Base-by-base conservation (phyloP, 257 asterid species). In the Solanum chiquidenum region DNA sequence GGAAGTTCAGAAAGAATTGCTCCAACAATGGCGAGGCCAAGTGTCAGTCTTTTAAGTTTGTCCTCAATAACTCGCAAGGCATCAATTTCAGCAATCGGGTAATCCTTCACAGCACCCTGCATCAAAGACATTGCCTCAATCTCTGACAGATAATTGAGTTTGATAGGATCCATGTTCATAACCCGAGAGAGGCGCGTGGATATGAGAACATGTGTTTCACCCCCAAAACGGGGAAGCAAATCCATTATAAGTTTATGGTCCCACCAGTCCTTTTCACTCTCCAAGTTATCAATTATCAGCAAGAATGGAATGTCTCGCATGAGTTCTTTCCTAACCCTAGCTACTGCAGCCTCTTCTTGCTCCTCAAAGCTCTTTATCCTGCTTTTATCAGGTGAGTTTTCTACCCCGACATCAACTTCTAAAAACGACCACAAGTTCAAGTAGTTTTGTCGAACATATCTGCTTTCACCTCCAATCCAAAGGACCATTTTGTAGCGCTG, bases 241-340 rank as follows among this genome's bases (percentile, higher is more conserved):
- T 97, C 99, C 98, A 97, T 96, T 66, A 97, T 89, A 20, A 93
- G 96, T 91, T 92, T 97, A 87, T 92, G 95, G 72, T 95, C 99
- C 99, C 99, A 97, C 99, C 99, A 97, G 74, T 97, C 99, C 90
- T 96, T 97, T 90, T 97, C 99, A 13, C 88, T 94, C 93, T 97
- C 99, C 91, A 97, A 89, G 85, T 95, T 94, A 91, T 96, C 98
- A 34, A 96, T 96, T 66, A 95, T 86, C 31, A 96, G 91, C 75
- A 96, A 83, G 91, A 93, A 96, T 0, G 99, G 98, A 27, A 96
- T 94, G 89, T 93, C 93, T 35, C 98, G 90, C 96, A 93, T 94
- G 85, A 95, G 95, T 92, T 95, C 98, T 92, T 95, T 96, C 83
- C 99, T 92, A 18, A 95, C 94, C 88, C 98, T 90, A 68, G 94